Conservation (phyloP, 2,329 filamentous ascomycete genomes). For the Pyricularia sp. region DNA sequence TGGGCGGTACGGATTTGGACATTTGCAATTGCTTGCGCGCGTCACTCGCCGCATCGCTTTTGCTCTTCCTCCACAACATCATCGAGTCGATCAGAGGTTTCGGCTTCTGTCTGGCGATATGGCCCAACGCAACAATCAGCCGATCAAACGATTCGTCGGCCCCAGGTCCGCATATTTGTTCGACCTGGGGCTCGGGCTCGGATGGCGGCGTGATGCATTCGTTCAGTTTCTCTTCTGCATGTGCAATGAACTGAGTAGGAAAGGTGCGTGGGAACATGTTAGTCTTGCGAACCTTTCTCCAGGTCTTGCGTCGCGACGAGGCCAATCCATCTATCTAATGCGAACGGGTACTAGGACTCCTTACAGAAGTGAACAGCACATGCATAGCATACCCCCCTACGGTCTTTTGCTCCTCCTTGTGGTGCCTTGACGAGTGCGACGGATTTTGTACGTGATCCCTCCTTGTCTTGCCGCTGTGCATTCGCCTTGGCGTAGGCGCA, state of each 20-base stretch:
- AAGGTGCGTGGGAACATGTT: neutral
- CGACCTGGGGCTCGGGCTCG: constrained; percentile 71
- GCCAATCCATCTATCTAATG: neutral
- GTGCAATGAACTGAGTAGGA: constrained; percentile 58
- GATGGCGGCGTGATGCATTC: constrained; percentile 71
- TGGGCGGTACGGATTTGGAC: constrained; percentile 24
- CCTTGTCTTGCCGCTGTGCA: constrained; percentile 51
- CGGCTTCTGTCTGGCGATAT: constrained; percentile 87
- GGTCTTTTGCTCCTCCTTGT: constrained; percentile 69
- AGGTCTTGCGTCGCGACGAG: neutral
- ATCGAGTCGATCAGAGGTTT: constrained; percentile 93
- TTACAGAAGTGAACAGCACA: constrained; percentile 82
- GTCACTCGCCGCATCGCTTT: constrained; percentile 75
- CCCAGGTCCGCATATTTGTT: constrained; percentile 80
- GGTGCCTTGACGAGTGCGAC: constrained; percentile 60
- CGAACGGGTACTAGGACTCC: constrained; percentile 15
- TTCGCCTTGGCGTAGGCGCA: constrained; percentile 37
- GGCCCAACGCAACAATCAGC: constrained; percentile 80
- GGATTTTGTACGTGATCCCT: constrained; percentile 63
- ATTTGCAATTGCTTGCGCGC: constrained; percentile 48
- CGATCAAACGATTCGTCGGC: constrained; percentile 87
- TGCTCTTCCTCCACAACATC: constrained; percentile 93
- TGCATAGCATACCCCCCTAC: constrained; percentile 97
- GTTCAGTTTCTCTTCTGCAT: constrained; percentile 92
- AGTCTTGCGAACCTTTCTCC: neutral